phyloP scores from a whole-genome alignment of 2,329 filamentous ascomycete genomes.

The Cercospora sp. region DNA sequence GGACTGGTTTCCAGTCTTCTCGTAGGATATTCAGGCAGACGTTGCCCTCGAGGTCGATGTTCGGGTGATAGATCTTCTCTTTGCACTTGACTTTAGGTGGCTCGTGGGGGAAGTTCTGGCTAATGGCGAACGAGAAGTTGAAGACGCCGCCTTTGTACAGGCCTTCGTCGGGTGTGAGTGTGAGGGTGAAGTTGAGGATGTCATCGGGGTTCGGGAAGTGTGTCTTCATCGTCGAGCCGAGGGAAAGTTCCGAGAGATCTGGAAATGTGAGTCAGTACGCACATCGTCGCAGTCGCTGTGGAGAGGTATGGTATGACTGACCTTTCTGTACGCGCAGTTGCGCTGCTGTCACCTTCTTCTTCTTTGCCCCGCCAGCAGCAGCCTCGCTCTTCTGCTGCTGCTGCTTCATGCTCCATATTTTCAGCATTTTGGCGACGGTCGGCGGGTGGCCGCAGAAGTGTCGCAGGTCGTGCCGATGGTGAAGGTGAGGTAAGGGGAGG shows the following conservation, averaged over 20 bases:
- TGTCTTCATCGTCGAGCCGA: slow-evolving; percentile 77
- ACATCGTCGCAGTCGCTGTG: not conserved
- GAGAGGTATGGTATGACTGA: slow-evolving; percentile 43
- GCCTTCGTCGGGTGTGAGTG: slow-evolving; percentile 80
- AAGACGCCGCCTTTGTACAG: slow-evolving; percentile 88
- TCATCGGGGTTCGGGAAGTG: slow-evolving; percentile 81
- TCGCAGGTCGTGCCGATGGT: not conserved
- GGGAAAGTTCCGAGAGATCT: slow-evolving; percentile 80
- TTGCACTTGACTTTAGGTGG: slow-evolving; percentile 95
- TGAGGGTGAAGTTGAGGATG: slow-evolving; percentile 80
- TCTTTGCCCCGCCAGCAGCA: slow-evolving; percentile 72
- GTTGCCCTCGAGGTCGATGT: slow-evolving; percentile 96
- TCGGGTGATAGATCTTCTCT: slow-evolving; percentile 98
- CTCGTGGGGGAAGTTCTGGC: slow-evolving; percentile 94
- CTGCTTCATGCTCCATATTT: slow-evolving; percentile 98
- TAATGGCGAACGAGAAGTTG: slow-evolving; percentile 87
- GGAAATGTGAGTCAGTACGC: slow-evolving; percentile 10
- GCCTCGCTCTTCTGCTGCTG: slow-evolving; percentile 94
- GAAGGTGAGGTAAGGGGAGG: not conserved
- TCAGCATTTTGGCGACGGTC: slow-evolving; percentile 72
- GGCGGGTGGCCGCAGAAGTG: not conserved
- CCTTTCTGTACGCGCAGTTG: slow-evolving; percentile 96
- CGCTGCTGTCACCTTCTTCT: slow-evolving; percentile 98
- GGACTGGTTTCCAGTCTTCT: slow-evolving; percentile 98
- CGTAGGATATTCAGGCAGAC: slow-evolving; percentile 96